Evolutionary conservation across 1,284 basidiomycete genomes (phyloP).

Genomic region (Ganoderma sinense): DNA sequence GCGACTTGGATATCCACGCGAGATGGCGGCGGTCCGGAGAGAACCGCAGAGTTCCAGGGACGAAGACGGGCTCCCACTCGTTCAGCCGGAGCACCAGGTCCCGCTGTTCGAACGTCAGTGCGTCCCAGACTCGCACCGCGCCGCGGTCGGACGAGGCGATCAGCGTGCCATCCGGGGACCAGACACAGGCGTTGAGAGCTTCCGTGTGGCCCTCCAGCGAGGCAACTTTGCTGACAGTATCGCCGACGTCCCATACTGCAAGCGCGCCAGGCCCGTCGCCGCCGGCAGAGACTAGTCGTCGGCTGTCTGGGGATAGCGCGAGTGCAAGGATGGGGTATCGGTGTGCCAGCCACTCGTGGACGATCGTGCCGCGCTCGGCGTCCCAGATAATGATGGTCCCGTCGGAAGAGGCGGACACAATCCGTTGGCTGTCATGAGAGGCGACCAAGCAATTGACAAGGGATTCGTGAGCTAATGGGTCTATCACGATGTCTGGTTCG

Average conservation of each 20-base stretch:
- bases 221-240: background rate
- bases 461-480: background rate
- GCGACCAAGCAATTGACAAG: background rate
- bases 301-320: background rate
- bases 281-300: background rate
- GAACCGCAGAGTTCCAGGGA: background rate
- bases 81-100: background rate
- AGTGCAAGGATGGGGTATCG: background rate
- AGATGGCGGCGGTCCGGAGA: background rate
- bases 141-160: background rate
- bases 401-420: background rate
- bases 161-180: background rate
- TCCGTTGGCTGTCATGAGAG: background rate
- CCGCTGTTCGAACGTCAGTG: background rate
- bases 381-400: conserved; percentile 1
- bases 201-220: background rate
- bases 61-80: background rate
- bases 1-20: background rate
- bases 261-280: background rate
- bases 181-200: background rate
- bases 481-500: background rate
- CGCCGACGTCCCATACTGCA: background rate
- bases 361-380: background rate
- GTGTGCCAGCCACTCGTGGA: background rate
- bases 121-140: conserved; percentile 2